Conservation (phyloP, 139 green algal genomes). For the Ulvella scutata region DNA sequence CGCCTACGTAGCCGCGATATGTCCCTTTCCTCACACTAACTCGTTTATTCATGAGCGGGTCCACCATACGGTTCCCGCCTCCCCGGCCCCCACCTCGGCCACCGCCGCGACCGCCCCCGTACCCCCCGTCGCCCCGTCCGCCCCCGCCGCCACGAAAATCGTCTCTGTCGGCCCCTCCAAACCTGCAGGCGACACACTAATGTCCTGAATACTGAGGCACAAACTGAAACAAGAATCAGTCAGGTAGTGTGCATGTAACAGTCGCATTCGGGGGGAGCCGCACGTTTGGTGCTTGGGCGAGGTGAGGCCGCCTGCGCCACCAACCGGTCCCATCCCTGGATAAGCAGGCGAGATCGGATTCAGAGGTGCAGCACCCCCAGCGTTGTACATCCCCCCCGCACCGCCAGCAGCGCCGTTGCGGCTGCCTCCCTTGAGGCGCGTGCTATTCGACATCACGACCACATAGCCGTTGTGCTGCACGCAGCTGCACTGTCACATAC, state of each 20-base stretch:
- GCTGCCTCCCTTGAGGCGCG: neutral
- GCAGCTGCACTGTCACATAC: no score
- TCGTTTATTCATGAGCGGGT: neutral
- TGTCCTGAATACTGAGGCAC: no score
- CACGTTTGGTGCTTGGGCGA: neutral
- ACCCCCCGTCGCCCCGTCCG: neutral
- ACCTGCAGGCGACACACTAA: no score
- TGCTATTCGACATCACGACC: neutral
- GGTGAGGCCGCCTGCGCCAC: neutral
- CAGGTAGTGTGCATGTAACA: no score
- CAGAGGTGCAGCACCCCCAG: no score
- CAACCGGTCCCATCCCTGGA: neutral
- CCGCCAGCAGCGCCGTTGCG: neutral
- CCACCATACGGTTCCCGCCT: neutral
- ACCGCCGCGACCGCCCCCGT: neutral
- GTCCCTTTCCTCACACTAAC: neutral
- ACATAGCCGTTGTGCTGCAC: constrained; percentile 1
- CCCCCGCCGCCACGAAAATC: neutral
- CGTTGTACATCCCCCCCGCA: neutral
- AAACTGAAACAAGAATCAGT: no score
- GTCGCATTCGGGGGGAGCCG: neutral
- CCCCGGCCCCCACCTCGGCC: neutral
- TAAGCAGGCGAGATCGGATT: neutral
- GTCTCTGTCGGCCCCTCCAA: neutral
- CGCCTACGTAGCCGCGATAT: neutral